These are phyloP conservation scores for Dioszegia crocea DNA, from an alignment of 768 basidiomycete genomes.

Conservation along the genomic window DNA sequence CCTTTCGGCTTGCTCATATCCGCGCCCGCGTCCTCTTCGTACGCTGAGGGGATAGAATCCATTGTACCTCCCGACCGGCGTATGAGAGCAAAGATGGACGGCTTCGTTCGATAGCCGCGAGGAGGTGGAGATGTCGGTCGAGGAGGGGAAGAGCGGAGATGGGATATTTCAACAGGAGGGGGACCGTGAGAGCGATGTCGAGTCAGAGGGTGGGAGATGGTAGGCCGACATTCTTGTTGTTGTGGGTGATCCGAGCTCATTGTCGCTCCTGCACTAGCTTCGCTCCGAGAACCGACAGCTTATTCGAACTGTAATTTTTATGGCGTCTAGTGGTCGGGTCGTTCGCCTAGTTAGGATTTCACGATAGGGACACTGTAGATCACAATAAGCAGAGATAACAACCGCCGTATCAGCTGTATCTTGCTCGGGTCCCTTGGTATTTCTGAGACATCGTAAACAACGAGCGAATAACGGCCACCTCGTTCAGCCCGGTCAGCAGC, in stretches of 20 bases:
- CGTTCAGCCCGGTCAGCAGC: neutral
- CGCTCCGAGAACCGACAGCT: neutral
- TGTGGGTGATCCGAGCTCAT: slow-evolving; percentile 2
- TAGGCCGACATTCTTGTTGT: neutral
- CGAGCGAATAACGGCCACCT: neutral
- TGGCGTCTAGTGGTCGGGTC: no score
- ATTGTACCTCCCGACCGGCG: slow-evolving; percentile 3
- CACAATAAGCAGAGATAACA: no score
- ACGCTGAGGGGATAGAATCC: neutral
- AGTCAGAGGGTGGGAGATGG: slow-evolving; percentile 3
- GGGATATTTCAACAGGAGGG: neutral
- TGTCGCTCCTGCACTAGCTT: neutral
- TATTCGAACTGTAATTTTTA: neutral
- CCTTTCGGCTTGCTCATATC: neutral
- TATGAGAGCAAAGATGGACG: neutral
- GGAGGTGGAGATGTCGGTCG: slow-evolving; percentile 4
- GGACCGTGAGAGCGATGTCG: neutral
- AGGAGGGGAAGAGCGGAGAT: neutral
- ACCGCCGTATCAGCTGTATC: neutral
- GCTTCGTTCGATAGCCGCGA: neutral
- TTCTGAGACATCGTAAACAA: neutral
- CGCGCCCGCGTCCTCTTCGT: neutral
- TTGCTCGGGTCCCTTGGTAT: neutral
- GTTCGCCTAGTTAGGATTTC: no score
- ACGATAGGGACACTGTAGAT: no score